A percentile compares a stretch with the other conserved stretches of the same genome.
These are phyloP conservation scores for Pyrrhoderma lamaoense DNA, from an alignment of 1,284 basidiomycete species.

Conservation along the genomic window DNA sequence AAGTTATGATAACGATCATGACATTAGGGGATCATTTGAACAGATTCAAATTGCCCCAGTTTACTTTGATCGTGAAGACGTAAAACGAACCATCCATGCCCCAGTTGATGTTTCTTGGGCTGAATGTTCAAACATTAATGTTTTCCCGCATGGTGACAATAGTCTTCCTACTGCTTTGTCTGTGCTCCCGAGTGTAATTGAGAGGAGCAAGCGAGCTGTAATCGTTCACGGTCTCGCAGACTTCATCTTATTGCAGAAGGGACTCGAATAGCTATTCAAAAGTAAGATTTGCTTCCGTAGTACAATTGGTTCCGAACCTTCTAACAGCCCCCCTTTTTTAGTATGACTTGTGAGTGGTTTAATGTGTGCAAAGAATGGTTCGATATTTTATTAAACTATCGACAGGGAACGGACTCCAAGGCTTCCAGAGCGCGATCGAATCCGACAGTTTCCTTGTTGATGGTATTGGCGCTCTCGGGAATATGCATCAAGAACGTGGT, in stretches of 20 bases:
- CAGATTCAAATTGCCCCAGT: conserved; percentile 37
- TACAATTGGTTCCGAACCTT: not conserved
- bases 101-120: conserved; percentile 54
- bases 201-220: conserved; percentile 62
- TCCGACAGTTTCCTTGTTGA: conserved; percentile 64
- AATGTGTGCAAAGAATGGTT: not conserved
- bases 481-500: conserved; percentile 55
- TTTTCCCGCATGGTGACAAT: conserved; percentile 50
- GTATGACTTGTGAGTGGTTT: conserved; percentile 57
- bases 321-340: conserved; percentile 22
- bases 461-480: conserved; percentile 58
- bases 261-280: conserved; percentile 28
- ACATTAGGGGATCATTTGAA: conserved; percentile 50
- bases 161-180: conserved; percentile 56
- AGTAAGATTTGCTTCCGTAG: conserved; percentile 20
- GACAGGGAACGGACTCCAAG: conserved; percentile 57
- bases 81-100: conserved; percentile 69
- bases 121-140: conserved; percentile 53
- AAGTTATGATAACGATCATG: not conserved
- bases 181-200: conserved; percentile 66
- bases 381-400: not conserved
- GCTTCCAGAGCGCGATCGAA: conserved; percentile 60
- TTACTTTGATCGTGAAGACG: conserved; percentile 66
- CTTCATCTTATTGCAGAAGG: conserved; percentile 67
- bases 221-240: conserved; percentile 69